Evolutionary conservation across 768 basidiomycete genomes (phyloP), one percentile per base, ranked within the genome.

Genomic region (Rhizopogon roseolus): DNA sequence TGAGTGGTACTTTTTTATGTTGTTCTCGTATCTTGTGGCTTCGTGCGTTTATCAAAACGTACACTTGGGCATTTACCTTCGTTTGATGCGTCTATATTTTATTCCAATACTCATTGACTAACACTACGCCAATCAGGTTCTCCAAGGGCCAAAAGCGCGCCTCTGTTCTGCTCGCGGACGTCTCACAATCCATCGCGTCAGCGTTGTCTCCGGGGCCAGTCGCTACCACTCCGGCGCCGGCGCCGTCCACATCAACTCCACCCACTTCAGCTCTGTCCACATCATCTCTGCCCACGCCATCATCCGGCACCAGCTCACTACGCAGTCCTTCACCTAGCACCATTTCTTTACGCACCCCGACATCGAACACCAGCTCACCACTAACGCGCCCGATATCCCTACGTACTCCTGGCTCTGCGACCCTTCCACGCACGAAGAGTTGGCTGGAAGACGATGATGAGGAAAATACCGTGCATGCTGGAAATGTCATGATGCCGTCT

Each of bases 141-240:
- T 72, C 81, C 16, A 86, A 83, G 59, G 76, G 72, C 60, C 84
- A 84, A 54, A 87, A 86, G 67, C 82, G 86, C 19, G 86, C 86
- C 0, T 86, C 86, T 0, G 58, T 79, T 1, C 74, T 89, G 29
- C 63, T 89, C 50, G 79, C 84, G 0, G 87, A 88, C 63, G 79
- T 88, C 17, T 84, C 84, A 5, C 76, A 77, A 56, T 75, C 79
- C 39, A 71, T 84, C 36, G 75, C 75, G 9, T 73, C 78, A 3
- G 82, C 77, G 0, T 64, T 82, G 10, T 65, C 71, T 6, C 73
- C 78, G 2, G 57, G 71, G 13, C 67, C 73, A 0, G 69, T 70
- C 6, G 55, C 69, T 13, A 60, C 74, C 3, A 58, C 67, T 5
- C 63, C 49, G 48, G n/a, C 63, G 54, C 41, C 66, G 42, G 41